Evolutionary conservation across 345 rosid genomes (phyloP), one percentile per base, ranked within the genome.

Genomic region (Ceriops zippeliana): DNA sequence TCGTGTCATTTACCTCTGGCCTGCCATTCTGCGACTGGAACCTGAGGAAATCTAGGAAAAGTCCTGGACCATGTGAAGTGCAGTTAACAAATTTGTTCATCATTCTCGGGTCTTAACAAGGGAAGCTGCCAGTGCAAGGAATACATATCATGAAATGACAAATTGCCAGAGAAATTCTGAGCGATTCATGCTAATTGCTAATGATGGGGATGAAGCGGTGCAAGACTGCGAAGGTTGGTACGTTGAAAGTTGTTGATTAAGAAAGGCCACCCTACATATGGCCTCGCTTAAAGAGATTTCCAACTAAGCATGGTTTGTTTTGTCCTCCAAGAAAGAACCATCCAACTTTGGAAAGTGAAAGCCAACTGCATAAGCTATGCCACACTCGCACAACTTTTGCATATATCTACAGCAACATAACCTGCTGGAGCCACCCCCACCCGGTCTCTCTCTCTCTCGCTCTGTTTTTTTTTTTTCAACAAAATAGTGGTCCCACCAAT

Each of bases 241-340:
- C 63, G 49, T 69, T 74, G 81, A 65, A 59, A 51, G 7, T 62
- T 68, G 89, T 62, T 68, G 89, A 87, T 70, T 73, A 62, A 20
- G 89, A 87, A 77, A 83, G 68, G 58, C 73, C 77, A 87, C 75
- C 89, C 31, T 62, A 61, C 80, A 47, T 19, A 5, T 66, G 79
- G 1, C 72, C 66, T 35, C 34, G 51, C 66, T 70, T 70, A 42
- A 8, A 72, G 76, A 56, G 58, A 34, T 76, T 79, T 69, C 67
- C 67, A 61, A 78, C 21, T 24, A 66, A 73, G 62, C 27, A 61
- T 62, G 2, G 63, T 73, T 27, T 42, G 16, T 61, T 70, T 67
- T 64, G 26, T 6, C 16, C 66, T 66, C 20, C 5, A 46, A 70
- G 70, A 19, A 73, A 73, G 60, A 46, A 34, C 63, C 22, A 10